Conservation (phyloP, 2,329 filamentous ascomycete genomes). For the Penicillium palitans region DNA sequence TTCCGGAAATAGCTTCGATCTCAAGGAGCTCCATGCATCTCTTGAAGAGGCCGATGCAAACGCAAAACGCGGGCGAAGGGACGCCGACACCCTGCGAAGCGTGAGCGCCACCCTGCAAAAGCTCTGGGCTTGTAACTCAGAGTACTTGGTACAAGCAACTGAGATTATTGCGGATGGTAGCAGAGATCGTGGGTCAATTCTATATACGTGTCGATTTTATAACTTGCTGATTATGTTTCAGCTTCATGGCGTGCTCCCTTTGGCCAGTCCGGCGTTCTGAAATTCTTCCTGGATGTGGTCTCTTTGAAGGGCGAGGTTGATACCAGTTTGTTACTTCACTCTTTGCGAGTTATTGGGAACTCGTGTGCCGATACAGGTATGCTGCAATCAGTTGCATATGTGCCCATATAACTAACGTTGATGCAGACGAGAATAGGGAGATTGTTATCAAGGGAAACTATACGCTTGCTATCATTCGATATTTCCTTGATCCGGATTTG, state of each 20-base stretch:
- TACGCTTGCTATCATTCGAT: slow-evolving; percentile 40
- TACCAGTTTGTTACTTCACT: slow-evolving; percentile 39
- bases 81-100: slow-evolving; percentile 27
- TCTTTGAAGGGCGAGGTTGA: slow-evolving; percentile 34
- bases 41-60: slow-evolving; percentile 33
- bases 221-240: slow-evolving; percentile 22
- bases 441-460: slow-evolving; percentile 43
- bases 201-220: background rate
- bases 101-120: slow-evolving; percentile 34
- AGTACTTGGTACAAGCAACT: slow-evolving; percentile 36
- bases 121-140: slow-evolving; percentile 41
- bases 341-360: slow-evolving; percentile 47
- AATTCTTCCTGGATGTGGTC: slow-evolving; percentile 44
- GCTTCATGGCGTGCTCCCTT: slow-evolving; percentile 43
- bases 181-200: slow-evolving; percentile 41
- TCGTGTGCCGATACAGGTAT: slow-evolving; percentile 48
- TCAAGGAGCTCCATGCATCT: slow-evolving; percentile 33
- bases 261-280: slow-evolving; percentile 42
- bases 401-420: slow-evolving; percentile 13
- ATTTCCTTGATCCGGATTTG: slow-evolving; percentile 37
- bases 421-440: slow-evolving; percentile 44
- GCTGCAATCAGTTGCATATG: background rate
- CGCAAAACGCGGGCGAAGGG: slow-evolving; percentile 22
- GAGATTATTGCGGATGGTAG: slow-evolving; percentile 46
- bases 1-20: slow-evolving; percentile 23